Conservation (phyloP, 2,329 filamentous ascomycete species). For the Phaeophleospora eucalypticola region DNA sequence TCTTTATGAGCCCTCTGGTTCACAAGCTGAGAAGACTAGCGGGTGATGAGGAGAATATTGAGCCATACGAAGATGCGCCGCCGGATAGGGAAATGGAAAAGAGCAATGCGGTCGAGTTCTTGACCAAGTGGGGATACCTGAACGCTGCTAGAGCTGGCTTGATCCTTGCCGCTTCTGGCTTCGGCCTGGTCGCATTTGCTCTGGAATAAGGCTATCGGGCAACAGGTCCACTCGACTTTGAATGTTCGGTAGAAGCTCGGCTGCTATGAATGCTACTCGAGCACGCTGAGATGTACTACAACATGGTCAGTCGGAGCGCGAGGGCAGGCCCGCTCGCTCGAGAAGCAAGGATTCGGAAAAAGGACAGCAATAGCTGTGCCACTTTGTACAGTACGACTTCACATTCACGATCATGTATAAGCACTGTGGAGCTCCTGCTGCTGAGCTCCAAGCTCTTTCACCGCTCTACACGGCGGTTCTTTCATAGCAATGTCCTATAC, state of each 20-base stretch:
- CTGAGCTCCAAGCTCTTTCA: too few species aligned
- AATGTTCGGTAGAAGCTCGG: too few species aligned
- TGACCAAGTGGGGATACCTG: conserved; percentile 22
- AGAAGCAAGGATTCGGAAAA: background rate
- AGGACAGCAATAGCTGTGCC: background rate
- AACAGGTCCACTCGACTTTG: too few species aligned
- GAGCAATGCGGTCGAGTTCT: conserved; percentile 27
- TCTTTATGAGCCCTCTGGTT: conserved; percentile 24
- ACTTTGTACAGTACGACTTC: background rate
- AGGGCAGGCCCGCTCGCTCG: background rate
- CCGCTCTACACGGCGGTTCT: too few species aligned
- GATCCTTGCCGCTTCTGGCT: background rate
- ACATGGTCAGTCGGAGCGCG: background rate
- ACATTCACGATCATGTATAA: background rate
- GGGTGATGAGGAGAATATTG: conserved; percentile 27
- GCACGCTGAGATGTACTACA: background rate
- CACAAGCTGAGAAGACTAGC: conserved; percentile 26
- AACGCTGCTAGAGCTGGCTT: conserved; percentile 17
- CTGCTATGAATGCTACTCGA: background rate
- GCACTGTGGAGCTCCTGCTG: too few species aligned
- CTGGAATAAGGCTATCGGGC: background rate
- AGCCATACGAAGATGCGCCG: conserved; percentile 31
- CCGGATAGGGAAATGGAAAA: conserved; percentile 28
- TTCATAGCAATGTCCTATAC: too few species aligned
- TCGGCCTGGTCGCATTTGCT: background rate